Evolutionary conservation across 2,329 filamentous ascomycete genomes (phyloP).

Genomic region (Botrytis fragariae): DNA sequence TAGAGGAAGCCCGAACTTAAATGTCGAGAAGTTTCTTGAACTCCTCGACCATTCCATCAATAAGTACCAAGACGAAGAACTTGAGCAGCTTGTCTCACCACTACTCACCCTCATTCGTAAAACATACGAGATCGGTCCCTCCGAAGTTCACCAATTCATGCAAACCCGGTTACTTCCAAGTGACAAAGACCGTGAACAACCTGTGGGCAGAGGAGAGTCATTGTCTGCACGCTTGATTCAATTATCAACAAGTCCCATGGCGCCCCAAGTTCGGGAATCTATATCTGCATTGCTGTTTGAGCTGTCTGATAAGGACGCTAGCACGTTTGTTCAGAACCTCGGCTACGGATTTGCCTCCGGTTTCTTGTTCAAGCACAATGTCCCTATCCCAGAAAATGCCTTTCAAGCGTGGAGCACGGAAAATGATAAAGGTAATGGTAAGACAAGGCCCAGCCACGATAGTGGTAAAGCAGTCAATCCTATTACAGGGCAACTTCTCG

Average conservation of each 20-base stretch:
- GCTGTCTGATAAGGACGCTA: constrained; percentile 76
- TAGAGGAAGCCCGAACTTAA: constrained; percentile 53
- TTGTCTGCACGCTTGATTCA: constrained; percentile 74
- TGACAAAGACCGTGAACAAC: constrained; percentile 69
- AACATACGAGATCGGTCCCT: constrained; percentile 67
- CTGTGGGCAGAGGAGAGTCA: constrained; percentile 72
- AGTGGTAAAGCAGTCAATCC: constrained; percentile 33
- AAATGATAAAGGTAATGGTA: constrained; percentile 23
- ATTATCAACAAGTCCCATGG: constrained; percentile 70
- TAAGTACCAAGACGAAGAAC: constrained; percentile 62
- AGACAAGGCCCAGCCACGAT: constrained; percentile 32
- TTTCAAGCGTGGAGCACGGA: constrained; percentile 51
- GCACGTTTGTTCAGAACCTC: constrained; percentile 82
- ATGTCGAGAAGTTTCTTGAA: constrained; percentile 64
- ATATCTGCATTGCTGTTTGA: constrained; percentile 83
- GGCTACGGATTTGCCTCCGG: constrained; percentile 93
- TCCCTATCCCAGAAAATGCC: constrained; percentile 69
- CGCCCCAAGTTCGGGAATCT: constrained; percentile 68
- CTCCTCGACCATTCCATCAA: constrained; percentile 67
- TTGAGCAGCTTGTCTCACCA: constrained; percentile 70
- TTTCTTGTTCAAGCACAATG: constrained; percentile 80
- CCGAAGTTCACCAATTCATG: constrained; percentile 60
- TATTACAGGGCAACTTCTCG: constrained; percentile 36
- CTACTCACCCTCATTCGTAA: constrained; percentile 71
- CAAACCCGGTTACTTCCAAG: constrained; percentile 70